Evolutionary conservation across 83 land plant species (phyloP), one percentile per base, ranked within the genome.

Genomic region (Diphasiastrum complanatum): DNA sequence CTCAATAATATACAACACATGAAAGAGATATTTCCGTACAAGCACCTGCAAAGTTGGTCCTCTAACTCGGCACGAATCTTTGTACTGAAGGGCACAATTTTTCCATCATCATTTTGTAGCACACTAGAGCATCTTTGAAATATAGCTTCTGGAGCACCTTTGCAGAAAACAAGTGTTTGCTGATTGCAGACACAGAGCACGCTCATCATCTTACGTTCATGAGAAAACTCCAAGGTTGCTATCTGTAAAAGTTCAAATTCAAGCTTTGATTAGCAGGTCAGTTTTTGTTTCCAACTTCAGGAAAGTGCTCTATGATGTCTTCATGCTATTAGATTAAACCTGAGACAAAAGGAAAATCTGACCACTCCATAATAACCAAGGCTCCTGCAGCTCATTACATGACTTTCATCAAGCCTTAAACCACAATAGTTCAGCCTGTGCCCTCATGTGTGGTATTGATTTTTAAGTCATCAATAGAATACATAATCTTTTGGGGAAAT

Each of bases 131-230:
- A 93, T 48, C 91, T 79, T 32, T 85, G 74, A 36, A 93, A 48
- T 24, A 93, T 78, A 66, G 83, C 81, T 73, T 93, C 98, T 11
- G 98, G 98, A 47, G 98, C 98, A 67, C 98, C 98, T 64, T 93
- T 93, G 6, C 81, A 83, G 51, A 88, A 93, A 74, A 93, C 66
- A 45, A 88, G 69, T 28, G 81, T 73, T 59, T 75, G 76, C 47
- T 88, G 85, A 68, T 89, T 85, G 11, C 84, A 69, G 60, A 80
- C 75, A 62, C 98, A 93, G 33, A 88, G 76, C 8, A 88, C 84
- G 74, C 96, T 93, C 98, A 93, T 93, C 96, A 93, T 93, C 47
- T 93, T 93, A 31, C 98, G 82, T 59, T 93, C 98, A 37, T 95
- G 87, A 52, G 98, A 79, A 75, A 93, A 93, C 25, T 93, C 97